phyloP scores from a whole-genome alignment of 1,139 yeast genomes.

The Scheffersomyces cryptocercus region DNA sequence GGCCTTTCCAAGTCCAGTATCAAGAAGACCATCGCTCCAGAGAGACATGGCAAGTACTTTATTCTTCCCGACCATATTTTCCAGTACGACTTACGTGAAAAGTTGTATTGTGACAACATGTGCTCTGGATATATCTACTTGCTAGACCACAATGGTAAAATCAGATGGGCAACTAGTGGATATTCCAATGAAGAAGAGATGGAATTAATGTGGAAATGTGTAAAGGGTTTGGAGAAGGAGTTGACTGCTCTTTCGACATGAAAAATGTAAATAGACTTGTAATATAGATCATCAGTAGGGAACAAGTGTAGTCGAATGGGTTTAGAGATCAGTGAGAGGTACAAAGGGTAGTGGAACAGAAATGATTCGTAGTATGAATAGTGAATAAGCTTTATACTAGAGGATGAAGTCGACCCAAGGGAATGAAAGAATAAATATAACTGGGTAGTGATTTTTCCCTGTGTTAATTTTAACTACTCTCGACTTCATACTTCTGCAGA shows the following conservation, averaged over 20 bases:
- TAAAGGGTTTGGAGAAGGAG: slow-evolving; percentile 50
- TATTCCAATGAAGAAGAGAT: slow-evolving; percentile 65
- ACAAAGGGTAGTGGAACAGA: not conserved
- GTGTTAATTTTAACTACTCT: no score
- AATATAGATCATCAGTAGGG: no score
- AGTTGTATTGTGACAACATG: slow-evolving; percentile 67
- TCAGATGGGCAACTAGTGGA: slow-evolving; percentile 95
- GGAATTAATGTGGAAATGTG: slow-evolving; percentile 65
- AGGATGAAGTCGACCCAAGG: not conserved
- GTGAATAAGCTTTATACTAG: not conserved
- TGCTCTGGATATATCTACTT: slow-evolving; percentile 84
- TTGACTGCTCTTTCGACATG: not conserved
- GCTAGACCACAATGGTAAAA: slow-evolving; percentile 68
- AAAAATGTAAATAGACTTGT: slow-evolving; percentile 1
- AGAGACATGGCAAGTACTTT: slow-evolving; percentile 61
- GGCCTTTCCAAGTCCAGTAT: slow-evolving; percentile 51
- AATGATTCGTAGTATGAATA: no score
- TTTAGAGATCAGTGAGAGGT: no score
- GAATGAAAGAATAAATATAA: no score
- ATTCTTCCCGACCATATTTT: slow-evolving; percentile 63
- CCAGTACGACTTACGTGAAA: slow-evolving; percentile 58
- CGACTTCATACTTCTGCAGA: no score
- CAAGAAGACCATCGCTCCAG: slow-evolving; percentile 43
- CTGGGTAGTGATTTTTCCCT: no score
- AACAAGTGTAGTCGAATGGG: no score